Evolutionary conservation across 2,329 filamentous ascomycete species (phyloP).

Genomic region (Diaporthe amygdali): DNA sequence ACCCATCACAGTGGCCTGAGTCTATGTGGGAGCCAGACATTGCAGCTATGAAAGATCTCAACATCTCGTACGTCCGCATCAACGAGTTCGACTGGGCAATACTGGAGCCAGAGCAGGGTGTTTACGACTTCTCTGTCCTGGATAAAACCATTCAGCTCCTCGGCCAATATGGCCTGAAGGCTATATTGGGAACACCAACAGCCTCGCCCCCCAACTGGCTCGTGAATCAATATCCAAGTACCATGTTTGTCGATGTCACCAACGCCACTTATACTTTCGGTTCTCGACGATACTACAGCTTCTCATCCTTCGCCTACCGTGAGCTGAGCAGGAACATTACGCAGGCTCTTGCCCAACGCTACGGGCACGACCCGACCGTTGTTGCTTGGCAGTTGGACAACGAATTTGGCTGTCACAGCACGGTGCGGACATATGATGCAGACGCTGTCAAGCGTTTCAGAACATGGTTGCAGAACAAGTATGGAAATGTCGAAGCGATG

Average conservation of each 20-base stretch:
- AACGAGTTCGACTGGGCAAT: conserved; percentile 32
- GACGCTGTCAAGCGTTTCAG: conserved; percentile 29
- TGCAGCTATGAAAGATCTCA: conserved; percentile 28
- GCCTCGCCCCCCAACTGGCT: conserved; percentile 30
- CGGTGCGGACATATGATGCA: conserved; percentile 28
- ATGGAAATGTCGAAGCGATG: conserved; percentile 29
- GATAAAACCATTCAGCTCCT: conserved; percentile 29
- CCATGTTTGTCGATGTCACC: conserved; percentile 30
- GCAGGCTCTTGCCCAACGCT: conserved; percentile 28
- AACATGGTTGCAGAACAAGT: conserved; percentile 29
- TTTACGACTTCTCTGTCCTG: conserved; percentile 30
- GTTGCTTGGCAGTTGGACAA: conserved; percentile 32
- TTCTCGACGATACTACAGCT: conserved; percentile 31
- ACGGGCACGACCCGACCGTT: conserved; percentile 27
- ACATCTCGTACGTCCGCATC: conserved; percentile 30
- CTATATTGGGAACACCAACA: conserved; percentile 31
- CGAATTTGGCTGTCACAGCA: conserved; percentile 31
- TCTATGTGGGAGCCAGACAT: conserved; percentile 30
- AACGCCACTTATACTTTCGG: conserved; percentile 30
- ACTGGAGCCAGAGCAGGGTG: conserved; percentile 28
- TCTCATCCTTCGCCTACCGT: conserved; percentile 31
- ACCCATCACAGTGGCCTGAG: conserved; percentile 31
- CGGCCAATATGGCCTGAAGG: conserved; percentile 27
- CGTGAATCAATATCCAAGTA: conserved; percentile 27
- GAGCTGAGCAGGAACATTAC: conserved; percentile 31